phyloP scores from a whole-genome alignment of 2,329 filamentous ascomycete genomes.

The Aspergillus arachidicola region DNA sequence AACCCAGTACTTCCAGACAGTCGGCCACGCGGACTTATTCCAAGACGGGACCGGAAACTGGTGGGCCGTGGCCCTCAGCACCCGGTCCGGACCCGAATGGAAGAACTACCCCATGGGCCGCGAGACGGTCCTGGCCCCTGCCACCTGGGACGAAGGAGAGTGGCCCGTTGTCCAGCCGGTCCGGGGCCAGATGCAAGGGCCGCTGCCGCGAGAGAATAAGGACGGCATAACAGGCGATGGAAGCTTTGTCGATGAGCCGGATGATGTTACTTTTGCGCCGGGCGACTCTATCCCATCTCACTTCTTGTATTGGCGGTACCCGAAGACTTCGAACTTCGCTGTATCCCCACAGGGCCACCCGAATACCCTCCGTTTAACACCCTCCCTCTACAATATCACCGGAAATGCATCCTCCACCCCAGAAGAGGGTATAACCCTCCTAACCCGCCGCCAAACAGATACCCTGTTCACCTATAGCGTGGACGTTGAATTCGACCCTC shows the following conservation, averaged over 20 bases:
- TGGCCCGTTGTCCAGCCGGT: constrained; percentile 44
- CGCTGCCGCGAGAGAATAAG: not conserved
- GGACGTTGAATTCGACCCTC: constrained; percentile 5
- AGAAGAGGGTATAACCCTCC: not conserved
- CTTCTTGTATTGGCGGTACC: constrained; percentile 6
- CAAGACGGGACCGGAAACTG: constrained; percentile 54
- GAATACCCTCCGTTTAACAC: not conserved
- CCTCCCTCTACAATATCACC: not conserved
- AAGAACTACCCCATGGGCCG: constrained; percentile 55
- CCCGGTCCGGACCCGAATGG: constrained; percentile 37
- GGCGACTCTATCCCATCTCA: constrained; percentile 1
- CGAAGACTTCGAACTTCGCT: not conserved
- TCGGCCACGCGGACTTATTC: constrained; percentile 61
- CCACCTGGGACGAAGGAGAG: constrained; percentile 50
- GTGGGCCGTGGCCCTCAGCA: constrained; percentile 55
- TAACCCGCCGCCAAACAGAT: constrained; percentile 7
- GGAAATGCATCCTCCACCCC: not conserved
- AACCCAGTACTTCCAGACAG: constrained; percentile 49
- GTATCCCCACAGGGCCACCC: not conserved
- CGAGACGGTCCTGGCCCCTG: constrained; percentile 54
- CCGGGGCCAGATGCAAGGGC: not conserved
- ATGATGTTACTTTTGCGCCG: not conserved
- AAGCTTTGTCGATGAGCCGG: not conserved
- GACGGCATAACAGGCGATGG: not conserved
- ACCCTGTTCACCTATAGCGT: constrained; percentile 10